Evolutionary conservation across 2,329 filamentous ascomycete genomes (phyloP).

Genomic region (Orbilia quercus): DNA sequence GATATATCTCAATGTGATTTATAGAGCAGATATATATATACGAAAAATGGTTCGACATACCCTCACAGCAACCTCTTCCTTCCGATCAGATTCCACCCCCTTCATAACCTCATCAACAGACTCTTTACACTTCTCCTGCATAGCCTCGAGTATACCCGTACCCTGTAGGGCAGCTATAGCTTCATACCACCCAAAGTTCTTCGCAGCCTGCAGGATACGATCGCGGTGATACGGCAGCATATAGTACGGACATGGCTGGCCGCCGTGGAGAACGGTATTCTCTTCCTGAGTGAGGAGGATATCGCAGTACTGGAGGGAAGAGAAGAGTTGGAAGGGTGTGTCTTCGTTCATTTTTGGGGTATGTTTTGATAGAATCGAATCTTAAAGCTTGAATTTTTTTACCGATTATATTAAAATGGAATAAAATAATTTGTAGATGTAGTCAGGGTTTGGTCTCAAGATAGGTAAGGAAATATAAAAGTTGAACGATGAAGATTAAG

Average conservation of each 20-base stretch:
- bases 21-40: too few species aligned
- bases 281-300: constrained; percentile 64
- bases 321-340: constrained; percentile 71
- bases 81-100: neutral
- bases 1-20: too few species aligned
- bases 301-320: constrained; percentile 77
- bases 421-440: too few species aligned
- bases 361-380: too few species aligned
- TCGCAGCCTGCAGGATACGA: constrained; percentile 75
- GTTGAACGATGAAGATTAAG: neutral
- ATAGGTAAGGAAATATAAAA: neutral
- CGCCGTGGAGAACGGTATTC: constrained; percentile 32
- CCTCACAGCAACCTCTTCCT: constrained; percentile 6
- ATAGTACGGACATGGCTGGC: constrained; percentile 74
- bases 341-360: too few species aligned
- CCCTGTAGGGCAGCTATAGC: constrained; percentile 67
- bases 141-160: constrained; percentile 65
- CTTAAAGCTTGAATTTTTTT: too few species aligned
- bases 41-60: constrained; percentile 9
- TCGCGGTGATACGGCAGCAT: constrained; percentile 83
- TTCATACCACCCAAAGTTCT: constrained; percentile 69
- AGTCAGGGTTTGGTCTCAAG: too few species aligned
- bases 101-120: constrained; percentile 9
- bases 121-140: constrained; percentile 11
- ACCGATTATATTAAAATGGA: too few species aligned